Evolutionary conservation across 108 stramenopile genomes (phyloP).

Genomic region (Cafeteria roenbergensis): DNA sequence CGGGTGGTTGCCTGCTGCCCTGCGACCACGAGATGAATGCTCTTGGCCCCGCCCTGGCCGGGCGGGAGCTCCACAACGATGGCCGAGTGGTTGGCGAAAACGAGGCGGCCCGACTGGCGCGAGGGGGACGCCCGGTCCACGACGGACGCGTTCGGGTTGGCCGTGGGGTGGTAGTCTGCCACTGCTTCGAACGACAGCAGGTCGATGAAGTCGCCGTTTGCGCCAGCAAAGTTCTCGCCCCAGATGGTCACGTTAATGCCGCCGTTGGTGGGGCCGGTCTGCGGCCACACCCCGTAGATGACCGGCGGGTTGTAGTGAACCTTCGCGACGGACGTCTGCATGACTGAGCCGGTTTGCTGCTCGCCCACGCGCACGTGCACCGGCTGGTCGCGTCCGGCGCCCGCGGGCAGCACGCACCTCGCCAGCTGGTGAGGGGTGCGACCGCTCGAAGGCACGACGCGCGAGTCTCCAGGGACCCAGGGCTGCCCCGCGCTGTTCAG

Average conservation of each 20-base stretch:
- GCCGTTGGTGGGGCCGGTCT: constrained; percentile 1
- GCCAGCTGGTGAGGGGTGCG: too few species aligned
- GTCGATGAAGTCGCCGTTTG: background rate
- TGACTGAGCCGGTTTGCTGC: too few species aligned
- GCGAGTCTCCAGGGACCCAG: too few species aligned
- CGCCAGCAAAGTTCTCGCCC: background rate
- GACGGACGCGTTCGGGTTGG: background rate
- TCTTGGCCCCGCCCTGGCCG: background rate
- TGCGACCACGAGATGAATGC: background rate
- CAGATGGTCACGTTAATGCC: background rate
- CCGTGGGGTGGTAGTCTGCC: background rate
- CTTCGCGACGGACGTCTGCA: too few species aligned
- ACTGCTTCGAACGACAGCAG: background rate
- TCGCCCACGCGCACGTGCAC: too few species aligned
- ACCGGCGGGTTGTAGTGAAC: too few species aligned
- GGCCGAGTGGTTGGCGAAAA: background rate
- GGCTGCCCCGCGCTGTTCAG: too few species aligned
- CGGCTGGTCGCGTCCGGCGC: too few species aligned
- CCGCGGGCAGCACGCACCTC: too few species aligned
- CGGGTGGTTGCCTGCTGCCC: too few species aligned
- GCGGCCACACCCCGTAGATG: too few species aligned
- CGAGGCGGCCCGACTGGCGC: background rate
- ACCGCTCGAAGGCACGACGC: too few species aligned
- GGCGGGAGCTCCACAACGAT: background rate
- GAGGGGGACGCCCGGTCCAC: background rate